These are phyloP conservation scores for Starmera amethionina DNA, from an alignment of 805 yeast species.

Conservation along the genomic window DNA sequence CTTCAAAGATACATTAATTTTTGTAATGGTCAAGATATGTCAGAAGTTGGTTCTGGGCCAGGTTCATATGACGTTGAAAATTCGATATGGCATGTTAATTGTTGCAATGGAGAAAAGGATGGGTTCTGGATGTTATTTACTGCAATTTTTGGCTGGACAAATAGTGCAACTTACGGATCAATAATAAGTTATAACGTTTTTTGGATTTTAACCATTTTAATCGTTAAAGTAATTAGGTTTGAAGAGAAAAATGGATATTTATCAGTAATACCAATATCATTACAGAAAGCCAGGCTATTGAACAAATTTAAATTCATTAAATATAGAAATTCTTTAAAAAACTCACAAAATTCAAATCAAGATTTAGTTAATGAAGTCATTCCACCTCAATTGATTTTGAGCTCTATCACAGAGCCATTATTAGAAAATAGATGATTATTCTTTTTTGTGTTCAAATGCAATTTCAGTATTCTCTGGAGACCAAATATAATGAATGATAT, in stretches of 20 bases:
- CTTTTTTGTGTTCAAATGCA: too few relatives aligned
- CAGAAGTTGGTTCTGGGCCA: constrained; percentile 87
- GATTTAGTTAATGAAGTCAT: constrained; percentile 1
- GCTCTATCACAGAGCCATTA: not conserved
- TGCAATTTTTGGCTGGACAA: constrained; percentile 90
- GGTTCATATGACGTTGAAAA: constrained; percentile 77
- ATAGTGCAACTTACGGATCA: constrained; percentile 86
- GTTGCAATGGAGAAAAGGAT: constrained; percentile 89
- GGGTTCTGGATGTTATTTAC: constrained; percentile 89
- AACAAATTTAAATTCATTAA: constrained; percentile 21
- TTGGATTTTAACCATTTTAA: constrained; percentile 45
- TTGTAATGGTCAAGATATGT: constrained; percentile 77
- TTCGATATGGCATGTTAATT: constrained; percentile 90
- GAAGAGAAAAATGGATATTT: constrained; percentile 52
- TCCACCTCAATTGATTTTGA: not conserved
- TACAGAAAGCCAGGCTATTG: constrained; percentile 46
- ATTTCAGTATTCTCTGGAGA: too few relatives aligned
- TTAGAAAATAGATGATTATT: too few relatives aligned
- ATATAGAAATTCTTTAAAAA: not conserved
- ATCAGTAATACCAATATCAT: constrained; percentile 49
- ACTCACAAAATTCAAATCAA: not conserved
- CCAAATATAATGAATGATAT: too few relatives aligned
- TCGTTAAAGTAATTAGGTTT: constrained; percentile 34
- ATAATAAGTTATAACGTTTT: constrained; percentile 61
- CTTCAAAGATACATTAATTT: constrained; percentile 61